Evolutionary conservation across 1,284 basidiomycete genomes (phyloP).

Genomic region (Ceraceosorus guamensis): DNA sequence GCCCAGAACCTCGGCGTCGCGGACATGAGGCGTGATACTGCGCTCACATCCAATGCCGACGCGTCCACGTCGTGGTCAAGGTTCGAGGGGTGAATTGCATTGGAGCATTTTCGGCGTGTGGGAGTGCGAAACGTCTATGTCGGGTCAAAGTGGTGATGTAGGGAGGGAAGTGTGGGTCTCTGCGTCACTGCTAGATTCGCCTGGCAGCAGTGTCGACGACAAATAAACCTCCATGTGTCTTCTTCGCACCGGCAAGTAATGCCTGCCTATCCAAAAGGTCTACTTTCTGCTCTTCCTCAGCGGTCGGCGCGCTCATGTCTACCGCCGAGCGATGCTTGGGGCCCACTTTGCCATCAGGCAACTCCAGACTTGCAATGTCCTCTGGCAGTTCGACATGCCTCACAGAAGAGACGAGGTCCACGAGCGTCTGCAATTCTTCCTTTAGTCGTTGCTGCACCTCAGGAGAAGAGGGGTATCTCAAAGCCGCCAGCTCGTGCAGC

Average conservation of each 20-base stretch:
- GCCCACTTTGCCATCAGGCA: background rate
- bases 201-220: conserved; percentile 3
- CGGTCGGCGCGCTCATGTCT: background rate
- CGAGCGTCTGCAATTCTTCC: conserved; percentile 6
- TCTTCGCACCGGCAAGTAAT: conserved; percentile 6
- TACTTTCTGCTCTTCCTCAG: conserved; percentile 1
- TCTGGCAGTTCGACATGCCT: background rate
- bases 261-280: conserved; percentile 6
- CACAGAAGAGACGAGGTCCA: conserved; percentile 18
- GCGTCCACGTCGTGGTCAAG: no score
- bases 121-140: no score
- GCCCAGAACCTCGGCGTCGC: no score
- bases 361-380: conserved; percentile 1
- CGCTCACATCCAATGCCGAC: no score
- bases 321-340: no score
- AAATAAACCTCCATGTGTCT: conserved; percentile 6
- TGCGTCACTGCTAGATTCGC: no score
- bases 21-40: no score
- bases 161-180: no score
- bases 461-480: conserved; percentile 8
- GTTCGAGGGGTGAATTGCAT: no score
- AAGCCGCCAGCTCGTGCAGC: conserved; percentile 19
- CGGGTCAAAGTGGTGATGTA: no score
- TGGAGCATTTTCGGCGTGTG: no score
- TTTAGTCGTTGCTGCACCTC: conserved; percentile 12